Base-by-base conservation (phyloP, 2,329 filamentous ascomycete species). In the Pseudocercospora fijiensis region DNA sequence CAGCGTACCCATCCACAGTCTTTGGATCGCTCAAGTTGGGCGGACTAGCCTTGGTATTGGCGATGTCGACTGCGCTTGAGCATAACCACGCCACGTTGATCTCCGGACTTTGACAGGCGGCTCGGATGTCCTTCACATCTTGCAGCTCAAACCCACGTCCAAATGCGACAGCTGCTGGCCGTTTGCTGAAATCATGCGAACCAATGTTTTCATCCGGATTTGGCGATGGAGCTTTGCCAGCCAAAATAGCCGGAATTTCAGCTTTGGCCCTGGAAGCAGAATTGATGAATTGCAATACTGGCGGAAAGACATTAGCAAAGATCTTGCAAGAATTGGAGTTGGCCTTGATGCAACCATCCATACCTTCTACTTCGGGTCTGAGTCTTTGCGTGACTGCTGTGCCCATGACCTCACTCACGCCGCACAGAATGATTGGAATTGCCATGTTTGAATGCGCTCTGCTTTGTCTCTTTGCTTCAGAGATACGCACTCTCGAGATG, bases 251-350 rank as follows among this genome's bases (percentile, higher is more conserved):
- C 18, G 58, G 20, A 16, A 66, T 66, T 28, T 66, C 64, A 20
- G 33, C 45, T 57, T 63, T 63, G n/a, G 61, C 61, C 27, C 61
- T 58, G n/a, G 49, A 27, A 26, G 63, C 45, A 7, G 64, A 63
- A 27, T 53, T 63, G 24, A 63, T 61, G 58, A 66, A 63, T 30
- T 61, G 64, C 16, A 65, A 63, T 45, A 62, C 64, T 63, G 49
- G 4, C 37, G 18, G n/a, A 11, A 16, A n/a, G n/a, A 1, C 18
- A 41, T 53, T 24, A 45, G 10, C 57, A n/a, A 28, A 49, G 27
- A 1, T n/a, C 1, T 49, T 30, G 11, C 16, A 6, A 37, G 1
- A 41, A 7, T 13, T 43, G 7, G 13, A 7, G 16, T 2, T 1
- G 24, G 47, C 49, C 16, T 53, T 3, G 13, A 9, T 28, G 49